These are phyloP conservation scores for Rutidosis leptorrhynchoides DNA, from an alignment of 129 eudicot species.

Conservation along the genomic window DNA sequence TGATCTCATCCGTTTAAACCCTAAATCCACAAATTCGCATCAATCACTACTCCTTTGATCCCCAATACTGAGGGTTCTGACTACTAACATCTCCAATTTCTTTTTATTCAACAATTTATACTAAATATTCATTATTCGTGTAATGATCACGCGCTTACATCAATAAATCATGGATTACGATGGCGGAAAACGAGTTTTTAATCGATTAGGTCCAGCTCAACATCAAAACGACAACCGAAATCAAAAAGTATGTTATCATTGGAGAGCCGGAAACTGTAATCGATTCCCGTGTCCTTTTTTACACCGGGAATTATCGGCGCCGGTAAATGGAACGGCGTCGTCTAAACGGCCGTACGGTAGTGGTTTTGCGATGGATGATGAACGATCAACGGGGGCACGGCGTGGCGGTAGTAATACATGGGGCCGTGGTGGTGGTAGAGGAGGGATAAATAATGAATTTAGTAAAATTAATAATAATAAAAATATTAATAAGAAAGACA, in stretches of 20 bases:
- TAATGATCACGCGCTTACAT: slow-evolving; percentile 29
- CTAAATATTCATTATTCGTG: neutral
- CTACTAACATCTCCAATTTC: neutral
- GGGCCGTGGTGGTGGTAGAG: slow-evolving; percentile 45
- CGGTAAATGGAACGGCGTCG: slow-evolving; percentile 37
- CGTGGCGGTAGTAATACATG: slow-evolving; percentile 38
- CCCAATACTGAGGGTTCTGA: neutral
- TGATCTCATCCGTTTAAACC: slow-evolving; percentile 6
- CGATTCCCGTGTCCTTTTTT: slow-evolving; percentile 51
- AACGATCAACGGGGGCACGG: slow-evolving; percentile 43
- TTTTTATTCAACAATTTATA: neutral
- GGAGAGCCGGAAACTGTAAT: slow-evolving; percentile 47
- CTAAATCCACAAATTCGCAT: neutral
- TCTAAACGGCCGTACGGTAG: slow-evolving; percentile 49
- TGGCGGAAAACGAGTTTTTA: slow-evolving; percentile 33
- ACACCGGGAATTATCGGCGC: slow-evolving; percentile 54
- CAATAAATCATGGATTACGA: slow-evolving; percentile 38
- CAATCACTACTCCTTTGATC: neutral
- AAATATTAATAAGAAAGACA: slow-evolving; percentile 42
- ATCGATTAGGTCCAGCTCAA: slow-evolving; percentile 36
- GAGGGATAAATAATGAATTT: slow-evolving; percentile 20
- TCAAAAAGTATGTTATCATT: slow-evolving; percentile 48
- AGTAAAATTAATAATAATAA: slow-evolving; percentile 9
- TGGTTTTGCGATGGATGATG: slow-evolving; percentile 45
- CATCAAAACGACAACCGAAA: slow-evolving; percentile 20